A percentile compares a stretch with the other conserved stretches of the same genome.
These are phyloP conservation scores for Verbena officinalis DNA, from an alignment of 257 asterid species.

Conservation along the genomic window DNA sequence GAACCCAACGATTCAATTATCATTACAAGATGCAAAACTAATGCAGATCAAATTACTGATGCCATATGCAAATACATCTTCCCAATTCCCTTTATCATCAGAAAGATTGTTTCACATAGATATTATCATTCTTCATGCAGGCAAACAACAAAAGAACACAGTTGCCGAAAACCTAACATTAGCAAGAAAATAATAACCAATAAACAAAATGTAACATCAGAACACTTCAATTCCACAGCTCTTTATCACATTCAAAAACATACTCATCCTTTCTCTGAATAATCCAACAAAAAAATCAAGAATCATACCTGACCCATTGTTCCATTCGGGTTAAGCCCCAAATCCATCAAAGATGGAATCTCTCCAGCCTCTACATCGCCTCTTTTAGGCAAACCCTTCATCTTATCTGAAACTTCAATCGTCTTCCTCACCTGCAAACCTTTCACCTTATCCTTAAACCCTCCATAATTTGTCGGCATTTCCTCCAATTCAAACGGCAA, in stretches of 20 bases:
- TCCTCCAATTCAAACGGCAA: constrained; percentile 79
- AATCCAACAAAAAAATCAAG: constrained; percentile 19
- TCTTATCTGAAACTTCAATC: constrained; percentile 72
- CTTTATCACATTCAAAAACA: not conserved
- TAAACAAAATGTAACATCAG: constrained; percentile 6
- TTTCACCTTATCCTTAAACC: constrained; percentile 80
- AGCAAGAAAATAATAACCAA: not conserved
- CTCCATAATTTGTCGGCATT: constrained; percentile 91
- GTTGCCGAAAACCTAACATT: constrained; percentile 9
- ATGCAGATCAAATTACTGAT: not conserved
- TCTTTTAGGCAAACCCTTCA: constrained; percentile 77
- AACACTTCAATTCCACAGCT: not conserved
- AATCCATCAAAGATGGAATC: constrained; percentile 81
- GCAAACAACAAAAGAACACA: constrained; percentile 1
- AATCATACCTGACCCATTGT: constrained; percentile 59
- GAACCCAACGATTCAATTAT: not conserved
- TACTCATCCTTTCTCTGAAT: not conserved
- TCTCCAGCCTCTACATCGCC: constrained; percentile 95
- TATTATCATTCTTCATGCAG: not conserved
- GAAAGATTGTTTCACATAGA: constrained; percentile 8
- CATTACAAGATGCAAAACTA: not conserved
- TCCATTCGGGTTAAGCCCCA: constrained; percentile 82
- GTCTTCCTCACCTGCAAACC: constrained; percentile 85
- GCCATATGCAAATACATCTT: not conserved
- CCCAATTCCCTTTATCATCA: constrained; percentile 3